phyloP scores from a whole-genome alignment of 2,329 filamentous ascomycete genomes.

The Pseudogymnoascus sp. region DNA sequence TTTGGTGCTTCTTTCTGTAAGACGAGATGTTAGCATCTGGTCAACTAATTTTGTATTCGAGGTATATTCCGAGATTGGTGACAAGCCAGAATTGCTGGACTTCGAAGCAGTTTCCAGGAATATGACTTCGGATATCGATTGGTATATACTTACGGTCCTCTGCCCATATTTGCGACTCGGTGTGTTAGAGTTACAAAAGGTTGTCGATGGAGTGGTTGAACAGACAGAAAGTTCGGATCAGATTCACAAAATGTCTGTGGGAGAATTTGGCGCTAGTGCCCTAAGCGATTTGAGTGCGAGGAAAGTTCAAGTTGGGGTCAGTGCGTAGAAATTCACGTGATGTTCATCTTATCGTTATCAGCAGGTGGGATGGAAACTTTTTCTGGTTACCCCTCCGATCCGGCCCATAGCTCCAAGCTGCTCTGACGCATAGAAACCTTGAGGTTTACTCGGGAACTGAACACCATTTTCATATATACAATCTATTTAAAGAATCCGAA shows the following conservation, averaged over 20 bases:
- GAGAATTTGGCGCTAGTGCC: constrained; percentile 5
- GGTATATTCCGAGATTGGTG: neutral
- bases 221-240: constrained; percentile 2
- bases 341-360: constrained; percentile 1
- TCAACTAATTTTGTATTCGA: neutral
- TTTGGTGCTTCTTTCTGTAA: constrained; percentile 95
- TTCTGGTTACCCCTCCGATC: constrained; percentile 7
- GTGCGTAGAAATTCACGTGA: neutral
- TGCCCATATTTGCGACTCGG: constrained; percentile 37
- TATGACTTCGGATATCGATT: neutral
- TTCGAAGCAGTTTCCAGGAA: neutral
- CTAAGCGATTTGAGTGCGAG: neutral
- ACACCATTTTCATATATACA: neutral
- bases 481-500: neutral
- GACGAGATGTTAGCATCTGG: constrained; percentile 16
- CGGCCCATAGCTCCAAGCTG: neutral
- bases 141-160: constrained; percentile 34
- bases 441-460: neutral
- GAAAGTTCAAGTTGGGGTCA: neutral
- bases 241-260: constrained; percentile 9
- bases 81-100: neutral
- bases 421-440: constrained; percentile 5
- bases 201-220: constrained; percentile 14
- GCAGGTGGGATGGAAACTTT: constrained; percentile 8
- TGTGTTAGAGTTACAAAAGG: constrained; percentile 19